Evolutionary conservation across 225 moss, liverwort and hornwort genomes (phyloP).

Genomic region (Straminergon stramineum): DNA sequence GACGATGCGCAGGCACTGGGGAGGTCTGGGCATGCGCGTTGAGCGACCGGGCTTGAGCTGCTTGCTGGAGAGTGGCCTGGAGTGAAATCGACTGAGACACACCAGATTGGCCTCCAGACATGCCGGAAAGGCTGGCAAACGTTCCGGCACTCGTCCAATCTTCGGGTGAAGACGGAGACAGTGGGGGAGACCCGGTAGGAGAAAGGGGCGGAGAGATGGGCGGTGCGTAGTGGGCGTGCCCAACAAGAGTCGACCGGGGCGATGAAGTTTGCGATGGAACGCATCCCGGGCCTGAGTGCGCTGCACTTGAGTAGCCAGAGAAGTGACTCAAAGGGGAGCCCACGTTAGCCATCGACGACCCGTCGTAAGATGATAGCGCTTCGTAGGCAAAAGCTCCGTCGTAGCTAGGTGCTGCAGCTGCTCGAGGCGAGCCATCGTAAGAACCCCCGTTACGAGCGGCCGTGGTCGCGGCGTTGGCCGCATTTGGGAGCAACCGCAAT

Average conservation of each 20-base stretch:
- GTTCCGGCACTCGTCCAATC: slow-evolving; percentile 47
- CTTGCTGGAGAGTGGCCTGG: slow-evolving; percentile 45
- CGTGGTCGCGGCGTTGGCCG: slow-evolving; percentile 75
- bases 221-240: slow-evolving; percentile 74
- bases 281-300: slow-evolving; percentile 54
- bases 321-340: slow-evolving; percentile 55
- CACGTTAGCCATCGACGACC: slow-evolving; percentile 45
- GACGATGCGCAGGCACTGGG: slow-evolving; percentile 58
- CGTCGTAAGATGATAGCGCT: slow-evolving; percentile 39
- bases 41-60: slow-evolving; percentile 42
- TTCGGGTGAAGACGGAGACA: slow-evolving; percentile 64
- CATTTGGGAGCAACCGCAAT: slow-evolving; percentile 79
- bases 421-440: slow-evolving; percentile 75
- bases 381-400: slow-evolving; percentile 76
- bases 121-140: slow-evolving; percentile 8
- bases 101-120: slow-evolving; percentile 22
- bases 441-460: slow-evolving; percentile 63
- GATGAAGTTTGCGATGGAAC: slow-evolving; percentile 78
- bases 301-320: slow-evolving; percentile 24
- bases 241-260: slow-evolving; percentile 84
- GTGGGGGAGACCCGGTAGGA: slow-evolving; percentile 77
- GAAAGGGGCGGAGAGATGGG: slow-evolving; percentile 84
- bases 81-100: slow-evolving; percentile 46
- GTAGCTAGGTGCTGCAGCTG: slow-evolving; percentile 33
- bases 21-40: slow-evolving; percentile 41